Evolutionary conservation across 1,284 basidiomycete species (phyloP).

Genomic region (Cutaneotrichosporon sp.): DNA sequence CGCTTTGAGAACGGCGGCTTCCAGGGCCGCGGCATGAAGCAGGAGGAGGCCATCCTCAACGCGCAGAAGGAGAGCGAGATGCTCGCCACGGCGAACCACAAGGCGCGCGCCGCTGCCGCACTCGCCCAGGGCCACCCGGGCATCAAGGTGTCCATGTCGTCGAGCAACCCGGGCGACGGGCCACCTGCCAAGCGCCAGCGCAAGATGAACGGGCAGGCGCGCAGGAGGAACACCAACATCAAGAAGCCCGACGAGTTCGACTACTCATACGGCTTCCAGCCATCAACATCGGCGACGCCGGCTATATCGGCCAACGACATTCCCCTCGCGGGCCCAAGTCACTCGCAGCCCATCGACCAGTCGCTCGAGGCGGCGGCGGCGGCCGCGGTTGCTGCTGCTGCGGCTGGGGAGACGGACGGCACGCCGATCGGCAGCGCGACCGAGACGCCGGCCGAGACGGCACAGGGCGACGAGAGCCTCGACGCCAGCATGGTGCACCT

Average conservation of each 20-base stretch:
- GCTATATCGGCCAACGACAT: conserved; percentile 9
- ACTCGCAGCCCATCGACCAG: neutral
- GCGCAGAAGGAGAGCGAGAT: conserved; percentile 46
- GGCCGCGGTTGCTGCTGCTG: conserved; percentile 5
- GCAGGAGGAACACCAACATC: conserved; percentile 24
- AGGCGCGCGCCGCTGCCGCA: conserved; percentile 48
- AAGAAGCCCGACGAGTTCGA: conserved; percentile 26
- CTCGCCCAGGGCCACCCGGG: conserved; percentile 49
- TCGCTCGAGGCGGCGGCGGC: conserved; percentile 2
- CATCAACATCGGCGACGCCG: conserved; percentile 5
- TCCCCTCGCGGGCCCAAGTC: conserved; percentile 11
- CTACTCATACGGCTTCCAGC: conserved; percentile 12
- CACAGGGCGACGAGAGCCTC: conserved; percentile 19
- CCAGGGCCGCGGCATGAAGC: conserved; percentile 52
- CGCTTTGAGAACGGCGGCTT: conserved; percentile 51
- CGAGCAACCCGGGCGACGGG: conserved; percentile 1
- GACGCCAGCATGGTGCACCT: conserved; percentile 50
- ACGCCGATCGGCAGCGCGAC: conserved; percentile 1
- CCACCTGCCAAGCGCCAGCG: conserved; percentile 20
- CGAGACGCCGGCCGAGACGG: neutral
- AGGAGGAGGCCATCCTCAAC: conserved; percentile 48
- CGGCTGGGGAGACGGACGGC: neutral
- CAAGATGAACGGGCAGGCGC: conserved; percentile 27
- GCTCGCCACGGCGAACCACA: conserved; percentile 43
- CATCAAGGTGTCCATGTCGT: conserved; percentile 46